Base-by-base conservation (phyloP, 768 basidiomycete species). In the Trametes gibbosa region DNA sequence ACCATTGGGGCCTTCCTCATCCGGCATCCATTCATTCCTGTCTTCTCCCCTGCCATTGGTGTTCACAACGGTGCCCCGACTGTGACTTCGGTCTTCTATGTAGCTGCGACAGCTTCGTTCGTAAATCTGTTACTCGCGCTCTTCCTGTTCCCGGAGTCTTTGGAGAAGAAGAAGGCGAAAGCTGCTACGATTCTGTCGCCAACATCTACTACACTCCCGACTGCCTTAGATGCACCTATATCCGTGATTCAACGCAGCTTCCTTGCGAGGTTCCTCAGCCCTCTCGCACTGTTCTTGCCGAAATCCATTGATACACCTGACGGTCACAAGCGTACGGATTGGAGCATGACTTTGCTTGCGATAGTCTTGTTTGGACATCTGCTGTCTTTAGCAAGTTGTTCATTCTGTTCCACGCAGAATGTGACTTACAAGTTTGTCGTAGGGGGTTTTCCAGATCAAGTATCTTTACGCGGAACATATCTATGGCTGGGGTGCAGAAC, bases 391-490 rank as follows among this genome's bases (percentile, higher is more conserved):
- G 89, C 90, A 69, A 65, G 84, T 32, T 43, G n/a, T 24, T 5
- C 21, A 37, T 9, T 14, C 43, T 13, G 17, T 19, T 6, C 24
- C 10, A 32, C 29, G 10, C 29, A 48, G 12, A 1, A 10, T 40
- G 37, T 50, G 17, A 49, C n/a, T 46, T 42, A 45, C 53, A 35
- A 16, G 53, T 37, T 9, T 47, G 16, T 14, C 23, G 4, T 58
- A 87, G 81, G 90, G 88, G 17, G 71, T 92, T 1, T 87, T 84
- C 70, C 85, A 84, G 52, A 76, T 87, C 58, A 92, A 92, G 70
- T 91, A 90, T 63, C 73, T 92, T 35, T 93, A 91, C 61, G 89
- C 86, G 0, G 83, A 84, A 63, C 86, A 90, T 66, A 74, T 86
- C 10, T 91, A 86, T 65, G 69, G 74, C 12, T 91, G 90, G 90